phyloP scores from a whole-genome alignment of 2,329 filamentous ascomycete species.

The Lasiodiplodia hormozganensis region DNA sequence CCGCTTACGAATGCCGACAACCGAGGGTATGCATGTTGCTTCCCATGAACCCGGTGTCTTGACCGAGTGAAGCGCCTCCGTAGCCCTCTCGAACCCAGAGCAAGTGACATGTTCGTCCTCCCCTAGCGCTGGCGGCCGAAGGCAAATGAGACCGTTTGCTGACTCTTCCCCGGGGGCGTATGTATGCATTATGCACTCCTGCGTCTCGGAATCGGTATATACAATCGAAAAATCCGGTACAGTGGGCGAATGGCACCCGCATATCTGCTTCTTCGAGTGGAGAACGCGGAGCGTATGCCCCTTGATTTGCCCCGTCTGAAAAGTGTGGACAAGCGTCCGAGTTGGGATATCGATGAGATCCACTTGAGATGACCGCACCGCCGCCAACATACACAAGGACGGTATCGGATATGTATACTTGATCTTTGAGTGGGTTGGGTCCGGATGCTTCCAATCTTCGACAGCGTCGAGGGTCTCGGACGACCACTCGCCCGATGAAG shows the following conservation, averaged over 20 bases:
- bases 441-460: slow-evolving; percentile 33
- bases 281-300: slow-evolving; percentile 67
- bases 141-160: slow-evolving; percentile 62
- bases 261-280: slow-evolving; percentile 60
- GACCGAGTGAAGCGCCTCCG: slow-evolving; percentile 61
- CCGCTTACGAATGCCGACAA: slow-evolving; percentile 68
- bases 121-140: slow-evolving; percentile 51
- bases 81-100: slow-evolving; percentile 49
- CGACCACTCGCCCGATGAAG: slow-evolving; percentile 36
- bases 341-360: slow-evolving; percentile 67
- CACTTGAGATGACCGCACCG: slow-evolving; percentile 63
- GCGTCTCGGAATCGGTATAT: slow-evolving; percentile 66
- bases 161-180: slow-evolving; percentile 63
- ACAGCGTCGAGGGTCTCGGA: slow-evolving; percentile 44
- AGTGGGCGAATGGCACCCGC: slow-evolving; percentile 61
- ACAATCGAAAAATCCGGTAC: slow-evolving; percentile 69
- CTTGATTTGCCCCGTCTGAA: slow-evolving; percentile 65
- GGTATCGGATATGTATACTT: slow-evolving; percentile 67
- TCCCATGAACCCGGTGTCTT: slow-evolving; percentile 72
- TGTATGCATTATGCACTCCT: slow-evolving; percentile 70
- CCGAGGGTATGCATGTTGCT: slow-evolving; percentile 63
- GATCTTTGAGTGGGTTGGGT: slow-evolving; percentile 53
- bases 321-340: slow-evolving; percentile 66
- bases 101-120: slow-evolving; percentile 41
- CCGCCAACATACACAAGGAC: slow-evolving; percentile 65